phyloP scores from a whole-genome alignment of 2,329 filamentous ascomycete species.

The Phialemonium atrogriseum region DNA sequence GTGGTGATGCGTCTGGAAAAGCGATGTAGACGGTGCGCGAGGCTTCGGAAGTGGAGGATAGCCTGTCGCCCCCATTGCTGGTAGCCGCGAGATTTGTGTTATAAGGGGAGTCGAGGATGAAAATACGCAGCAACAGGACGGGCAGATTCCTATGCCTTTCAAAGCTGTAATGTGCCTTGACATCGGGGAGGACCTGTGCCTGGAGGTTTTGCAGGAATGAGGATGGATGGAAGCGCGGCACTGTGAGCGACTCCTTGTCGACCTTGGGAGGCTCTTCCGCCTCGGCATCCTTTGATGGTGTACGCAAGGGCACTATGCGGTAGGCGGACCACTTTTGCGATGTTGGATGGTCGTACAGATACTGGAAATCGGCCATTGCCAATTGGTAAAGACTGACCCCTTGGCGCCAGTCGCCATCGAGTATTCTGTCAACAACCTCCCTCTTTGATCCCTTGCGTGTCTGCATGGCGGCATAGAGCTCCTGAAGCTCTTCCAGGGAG shows the following conservation, averaged over 20 bases:
- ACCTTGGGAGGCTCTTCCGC: conserved; percentile 31
- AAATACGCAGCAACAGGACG: conserved; percentile 67
- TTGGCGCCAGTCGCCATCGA: conserved; percentile 61
- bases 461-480: conserved; percentile 54
- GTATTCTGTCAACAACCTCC: conserved; percentile 54
- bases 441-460: conserved; percentile 51
- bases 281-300: conserved; percentile 24
- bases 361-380: conserved; percentile 60
- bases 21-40: conserved; percentile 70
- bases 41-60: conserved; percentile 44
- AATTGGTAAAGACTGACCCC: conserved; percentile 59
- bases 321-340: conserved; percentile 59
- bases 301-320: conserved; percentile 45
- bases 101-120: conserved; percentile 75
- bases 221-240: conserved; percentile 71
- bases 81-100: conserved; percentile 42
- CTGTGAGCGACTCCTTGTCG: conserved; percentile 36
- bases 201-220: conserved; percentile 74
- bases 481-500: conserved; percentile 57
- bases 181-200: conserved; percentile 63
- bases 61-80: background rate
- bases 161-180: conserved; percentile 79
- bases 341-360: conserved; percentile 56
- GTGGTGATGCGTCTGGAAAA: conserved; percentile 73
- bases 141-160: conserved; percentile 62